phyloP scores from a whole-genome alignment of 495 filamentous ascomycete species.

The Rusavskia elegans region DNA sequence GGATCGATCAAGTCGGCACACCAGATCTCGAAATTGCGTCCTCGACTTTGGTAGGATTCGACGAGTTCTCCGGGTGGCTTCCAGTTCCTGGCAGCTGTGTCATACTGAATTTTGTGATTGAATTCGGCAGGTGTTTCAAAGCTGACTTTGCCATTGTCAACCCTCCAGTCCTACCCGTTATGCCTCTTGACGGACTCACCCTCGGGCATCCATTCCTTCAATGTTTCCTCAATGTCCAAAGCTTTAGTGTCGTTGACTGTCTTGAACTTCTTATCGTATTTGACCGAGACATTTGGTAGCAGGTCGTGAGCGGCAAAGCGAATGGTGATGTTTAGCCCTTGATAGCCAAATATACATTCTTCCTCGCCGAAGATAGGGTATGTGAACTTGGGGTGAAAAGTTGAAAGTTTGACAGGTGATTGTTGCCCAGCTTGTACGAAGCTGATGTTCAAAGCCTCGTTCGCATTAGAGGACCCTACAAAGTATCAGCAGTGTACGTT shows the following conservation, averaged over 20 bases:
- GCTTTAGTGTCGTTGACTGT: conserved; percentile 54
- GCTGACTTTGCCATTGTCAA: conserved; percentile 28
- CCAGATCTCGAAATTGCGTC: conserved; percentile 45
- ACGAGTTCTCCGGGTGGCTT: conserved; percentile 42
- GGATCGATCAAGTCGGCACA: conserved; percentile 38
- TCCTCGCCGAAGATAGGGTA: conserved; percentile 86
- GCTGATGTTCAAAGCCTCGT: conserved; percentile 56
- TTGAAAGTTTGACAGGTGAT: conserved; percentile 39
- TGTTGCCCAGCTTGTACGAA: conserved; percentile 42
- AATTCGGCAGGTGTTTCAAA: conserved; percentile 45
- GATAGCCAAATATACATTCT: conserved; percentile 83
- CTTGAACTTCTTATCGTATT: conserved; percentile 58
- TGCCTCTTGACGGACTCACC: conserved; percentile 23
- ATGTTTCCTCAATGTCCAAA: conserved; percentile 43
- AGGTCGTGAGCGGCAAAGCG: conserved; percentile 71
- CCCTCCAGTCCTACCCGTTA: too few relatives aligned
- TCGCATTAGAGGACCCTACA: conserved; percentile 59
- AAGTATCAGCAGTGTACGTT: conserved; percentile 2
- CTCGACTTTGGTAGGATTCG: conserved; percentile 31
- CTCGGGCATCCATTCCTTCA: conserved; percentile 53
- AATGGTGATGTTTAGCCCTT: conserved; percentile 57
- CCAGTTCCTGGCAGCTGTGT: conserved; percentile 38
- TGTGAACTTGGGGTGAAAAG: conserved; percentile 75
- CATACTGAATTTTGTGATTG: conserved; percentile 37
- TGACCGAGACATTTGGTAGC: conserved; percentile 54